These are phyloP conservation scores for Colletotrichum spinosum DNA, from an alignment of 2,329 filamentous ascomycete genomes.

Conservation along the genomic window DNA sequence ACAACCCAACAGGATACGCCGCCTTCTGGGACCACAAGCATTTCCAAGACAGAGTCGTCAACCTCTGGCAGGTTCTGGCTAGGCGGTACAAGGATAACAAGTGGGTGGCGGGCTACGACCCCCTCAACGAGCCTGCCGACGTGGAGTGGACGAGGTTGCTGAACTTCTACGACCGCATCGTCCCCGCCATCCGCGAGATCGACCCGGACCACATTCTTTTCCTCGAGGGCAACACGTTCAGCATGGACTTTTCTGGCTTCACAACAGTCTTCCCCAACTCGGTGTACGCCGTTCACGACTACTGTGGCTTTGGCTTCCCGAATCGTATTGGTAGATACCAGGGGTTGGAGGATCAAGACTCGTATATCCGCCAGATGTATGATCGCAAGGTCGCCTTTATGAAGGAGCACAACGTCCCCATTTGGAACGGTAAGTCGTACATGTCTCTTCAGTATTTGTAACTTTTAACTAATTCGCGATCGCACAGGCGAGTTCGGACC, in stretches of 20 bases:
- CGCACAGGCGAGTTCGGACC: slow-evolving; percentile 47
- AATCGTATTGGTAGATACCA: slow-evolving; percentile 41
- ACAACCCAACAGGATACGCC: slow-evolving; percentile 51
- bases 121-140: slow-evolving; percentile 40
- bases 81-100: slow-evolving; percentile 55
- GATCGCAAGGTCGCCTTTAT: slow-evolving; percentile 54
- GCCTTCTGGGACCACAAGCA: slow-evolving; percentile 61
- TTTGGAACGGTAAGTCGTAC: slow-evolving; percentile 58
- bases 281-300: slow-evolving; percentile 62
- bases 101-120: slow-evolving; percentile 55
- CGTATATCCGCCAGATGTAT: slow-evolving; percentile 47
- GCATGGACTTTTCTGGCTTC: slow-evolving; percentile 53
- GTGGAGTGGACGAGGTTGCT: slow-evolving; percentile 46
- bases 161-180: slow-evolving; percentile 50
- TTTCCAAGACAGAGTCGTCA: slow-evolving; percentile 57
- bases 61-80: slow-evolving; percentile 57
- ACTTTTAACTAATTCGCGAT: slow-evolving; percentile 14
- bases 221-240: slow-evolving; percentile 56
- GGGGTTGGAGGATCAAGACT: slow-evolving; percentile 53
- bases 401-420: slow-evolving; percentile 49
- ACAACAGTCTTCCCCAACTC: slow-evolving; percentile 46
- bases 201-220: slow-evolving; percentile 58
- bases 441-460: slow-evolving; percentile 33
- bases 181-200: slow-evolving; percentile 48
- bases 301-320: slow-evolving; percentile 58